These are phyloP conservation scores for Hypoxylon sp. DNA, from an alignment of 2,329 filamentous ascomycete species.

Conservation along the genomic window DNA sequence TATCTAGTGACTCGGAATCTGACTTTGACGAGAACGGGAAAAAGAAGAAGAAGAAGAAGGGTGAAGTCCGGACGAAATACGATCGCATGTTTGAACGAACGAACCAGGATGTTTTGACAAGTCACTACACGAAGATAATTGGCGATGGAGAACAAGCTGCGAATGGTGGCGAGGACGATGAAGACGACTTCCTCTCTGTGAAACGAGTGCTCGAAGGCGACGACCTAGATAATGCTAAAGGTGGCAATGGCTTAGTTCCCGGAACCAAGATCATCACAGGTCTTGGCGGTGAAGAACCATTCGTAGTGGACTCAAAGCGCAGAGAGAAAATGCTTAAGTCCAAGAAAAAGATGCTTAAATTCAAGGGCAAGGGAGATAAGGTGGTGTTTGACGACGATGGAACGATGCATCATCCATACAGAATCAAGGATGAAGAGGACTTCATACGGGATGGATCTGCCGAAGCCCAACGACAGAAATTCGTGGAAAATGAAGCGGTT, in stretches of 20 bases:
- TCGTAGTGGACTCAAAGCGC: conserved; percentile 93
- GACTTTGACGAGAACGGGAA: conserved; percentile 70
- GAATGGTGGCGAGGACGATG: conserved; percentile 65
- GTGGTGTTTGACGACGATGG: conserved; percentile 95
- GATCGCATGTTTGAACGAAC: conserved; percentile 98
- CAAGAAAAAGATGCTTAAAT: conserved; percentile 93
- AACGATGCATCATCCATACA: conserved; percentile 85
- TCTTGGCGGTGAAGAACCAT: conserved; percentile 77
- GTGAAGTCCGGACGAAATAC: conserved; percentile 89
- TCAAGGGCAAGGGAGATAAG: conserved; percentile 88
- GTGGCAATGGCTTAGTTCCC: conserved; percentile 60
- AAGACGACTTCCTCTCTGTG: conserved; percentile 87
- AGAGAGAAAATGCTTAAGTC: conserved; percentile 95
- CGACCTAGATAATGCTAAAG: conserved; percentile 68
- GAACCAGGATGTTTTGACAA: conserved; percentile 95
- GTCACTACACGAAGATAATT: conserved; percentile 92
- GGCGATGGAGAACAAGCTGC: conserved; percentile 67
- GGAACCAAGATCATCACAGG: conserved; percentile 74
- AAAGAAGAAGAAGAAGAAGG: conserved; percentile 74
- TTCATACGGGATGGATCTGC: conserved; percentile 83
- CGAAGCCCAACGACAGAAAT: conserved; percentile 81
- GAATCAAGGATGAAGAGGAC: conserved; percentile 86
- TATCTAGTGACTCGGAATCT: conserved; percentile 73
- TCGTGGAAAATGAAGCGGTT: conserved; percentile 81
- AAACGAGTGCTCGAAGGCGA: conserved; percentile 87